Conservation (phyloP, 352 stramenopile genomes). For the Pelagophyceae sp. region DNA sequence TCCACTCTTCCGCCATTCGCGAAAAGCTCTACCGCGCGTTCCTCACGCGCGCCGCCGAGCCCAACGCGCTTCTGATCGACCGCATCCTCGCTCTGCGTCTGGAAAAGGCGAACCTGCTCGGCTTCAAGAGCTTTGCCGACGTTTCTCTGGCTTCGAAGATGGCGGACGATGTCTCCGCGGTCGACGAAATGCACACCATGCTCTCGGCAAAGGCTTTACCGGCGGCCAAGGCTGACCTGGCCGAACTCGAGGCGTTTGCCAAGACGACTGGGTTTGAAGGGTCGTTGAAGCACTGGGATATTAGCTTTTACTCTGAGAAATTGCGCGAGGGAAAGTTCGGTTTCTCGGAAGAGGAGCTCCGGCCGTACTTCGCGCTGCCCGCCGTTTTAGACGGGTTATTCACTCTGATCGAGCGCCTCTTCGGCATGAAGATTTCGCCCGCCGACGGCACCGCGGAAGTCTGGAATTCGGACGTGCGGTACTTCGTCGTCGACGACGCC, state of each 20-base stretch:
- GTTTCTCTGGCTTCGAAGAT: constrained; percentile 90
- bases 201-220: constrained; percentile 80
- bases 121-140: constrained; percentile 82
- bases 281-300: constrained; percentile 82
- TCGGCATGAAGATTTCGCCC: constrained; percentile 79
- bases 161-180: constrained; percentile 73
- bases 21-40: constrained; percentile 85
- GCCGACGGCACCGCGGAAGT: constrained; percentile 62
- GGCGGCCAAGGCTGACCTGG: constrained; percentile 78
- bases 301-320: constrained; percentile 86
- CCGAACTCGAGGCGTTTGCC: constrained; percentile 73
- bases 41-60: constrained; percentile 72
- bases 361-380: constrained; percentile 90
- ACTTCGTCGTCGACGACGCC: constrained; percentile 83
- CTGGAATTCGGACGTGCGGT: constrained; percentile 90
- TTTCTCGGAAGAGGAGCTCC: constrained; percentile 91
- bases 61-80: constrained; percentile 86
- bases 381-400: constrained; percentile 91
- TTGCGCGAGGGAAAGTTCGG: constrained; percentile 86
- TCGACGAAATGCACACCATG: constrained; percentile 81
- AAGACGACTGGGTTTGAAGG: constrained; percentile 59
- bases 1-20: constrained; percentile 71
- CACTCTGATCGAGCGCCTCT: constrained; percentile 78
- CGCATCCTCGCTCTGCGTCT: constrained; percentile 80
- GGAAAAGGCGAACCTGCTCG: constrained; percentile 78